Base-by-base conservation (phyloP, 345 rosid species). In the Theobroma cacao region DNA sequence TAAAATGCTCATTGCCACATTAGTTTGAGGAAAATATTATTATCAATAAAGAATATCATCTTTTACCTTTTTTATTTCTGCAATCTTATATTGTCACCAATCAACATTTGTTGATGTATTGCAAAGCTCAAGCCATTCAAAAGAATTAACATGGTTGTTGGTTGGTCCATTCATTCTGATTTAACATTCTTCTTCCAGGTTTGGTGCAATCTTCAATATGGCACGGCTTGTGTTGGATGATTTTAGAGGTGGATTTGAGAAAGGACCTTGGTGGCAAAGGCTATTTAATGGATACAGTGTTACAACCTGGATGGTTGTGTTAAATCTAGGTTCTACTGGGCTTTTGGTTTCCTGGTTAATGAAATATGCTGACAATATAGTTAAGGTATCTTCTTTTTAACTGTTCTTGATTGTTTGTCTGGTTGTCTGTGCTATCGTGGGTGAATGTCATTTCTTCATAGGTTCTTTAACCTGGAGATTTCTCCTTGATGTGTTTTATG, bases 261-360 rank as follows among this genome's bases (percentile, higher is more conserved):
- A 90, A 31, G 99, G 98, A 74, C 87, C 87, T n/a, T 89, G 93
- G 95, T 91, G 98, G 99, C 97, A 91, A 80, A 92, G 92, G 64
- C 88, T 94, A 76, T 88, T 90, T 59, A 85, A 88, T 83, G 98
- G 98, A 56, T 94, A 92, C 79, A 91, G 85, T 80, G 75, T 89
- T 38, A 92, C 89, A 43, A 94, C 98, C 72, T 92, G 93, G 98
- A 60, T 88, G 85, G 79, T 65, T 69, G 64, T 77, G 40, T 82
- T 96, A 74, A 96, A 92, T 79, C 73, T 77, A 28, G 79, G 79
- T 24, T 77, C 74, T 65, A 65, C 74, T 5, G 79, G 79, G 34
- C 79, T 77, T 65, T 15, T 77, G 74, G 74, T 77, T 22, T 77
- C 79, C 5, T 77, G 79, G 79, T 52, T 77, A 77, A 77, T 77